Conservation (phyloP, 352 stramenopile species). For the Pythium pectinolyticum region DNA sequence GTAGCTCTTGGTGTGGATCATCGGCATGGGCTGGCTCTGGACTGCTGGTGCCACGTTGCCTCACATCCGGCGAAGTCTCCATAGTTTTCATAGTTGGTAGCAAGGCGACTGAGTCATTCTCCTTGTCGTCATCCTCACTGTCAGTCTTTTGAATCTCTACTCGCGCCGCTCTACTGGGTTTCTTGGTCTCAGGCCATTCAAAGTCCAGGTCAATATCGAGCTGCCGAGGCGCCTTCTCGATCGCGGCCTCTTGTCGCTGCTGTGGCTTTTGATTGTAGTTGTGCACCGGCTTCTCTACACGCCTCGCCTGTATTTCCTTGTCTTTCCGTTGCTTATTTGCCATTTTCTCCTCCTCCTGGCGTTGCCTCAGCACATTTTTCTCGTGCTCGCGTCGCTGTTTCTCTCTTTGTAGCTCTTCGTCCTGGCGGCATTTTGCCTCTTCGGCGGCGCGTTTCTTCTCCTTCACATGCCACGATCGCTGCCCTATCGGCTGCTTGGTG, state of each 20-base stretch:
- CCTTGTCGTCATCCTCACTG: neutral
- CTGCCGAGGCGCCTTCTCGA: slow-evolving; percentile 12
- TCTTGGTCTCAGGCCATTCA: neutral
- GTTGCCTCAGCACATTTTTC: slow-evolving; percentile 2
- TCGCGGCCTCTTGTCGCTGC: slow-evolving; percentile 1
- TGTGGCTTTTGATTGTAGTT: neutral
- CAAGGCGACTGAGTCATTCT: neutral
- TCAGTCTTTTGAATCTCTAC: neutral
- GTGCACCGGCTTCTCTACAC: neutral
- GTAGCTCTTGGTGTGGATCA: neutral
- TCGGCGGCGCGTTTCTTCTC: slow-evolving; percentile 30
- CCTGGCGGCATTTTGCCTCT: slow-evolving; percentile 15
- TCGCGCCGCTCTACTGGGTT: neutral
- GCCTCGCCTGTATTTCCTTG: neutral
- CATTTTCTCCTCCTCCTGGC: slow-evolving; percentile 7
- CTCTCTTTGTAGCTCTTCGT: slow-evolving; percentile 9
- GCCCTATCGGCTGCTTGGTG: slow-evolving; percentile 38
- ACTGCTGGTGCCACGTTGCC: neutral
- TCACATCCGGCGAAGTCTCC: neutral
- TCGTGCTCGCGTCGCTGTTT: slow-evolving; percentile 14
- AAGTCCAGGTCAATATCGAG: slow-evolving; percentile 19
- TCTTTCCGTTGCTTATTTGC: neutral
- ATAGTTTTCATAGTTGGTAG: neutral
- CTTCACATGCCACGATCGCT: slow-evolving; percentile 59
- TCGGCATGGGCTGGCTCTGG: too few species aligned